These are phyloP conservation scores for Eimeria tenella DNA, from an alignment of 169 alveolate genomes.

Conservation along the genomic window DNA sequence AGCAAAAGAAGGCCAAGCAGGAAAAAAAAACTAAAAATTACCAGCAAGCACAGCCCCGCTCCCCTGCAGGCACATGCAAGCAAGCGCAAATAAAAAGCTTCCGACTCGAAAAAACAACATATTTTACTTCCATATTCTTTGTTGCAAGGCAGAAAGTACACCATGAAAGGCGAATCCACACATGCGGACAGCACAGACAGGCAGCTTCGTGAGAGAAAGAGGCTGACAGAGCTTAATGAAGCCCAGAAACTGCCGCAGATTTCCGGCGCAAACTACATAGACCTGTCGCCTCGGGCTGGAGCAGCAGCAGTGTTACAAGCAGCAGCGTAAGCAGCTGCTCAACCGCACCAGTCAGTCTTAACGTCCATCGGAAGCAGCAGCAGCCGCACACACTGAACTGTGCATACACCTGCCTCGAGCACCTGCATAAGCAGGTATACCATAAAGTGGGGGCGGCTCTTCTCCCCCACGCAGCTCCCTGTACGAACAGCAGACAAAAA, in stretches of 20 bases:
- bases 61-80: constrained; percentile 13
- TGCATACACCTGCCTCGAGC: constrained; percentile 74
- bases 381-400: constrained; percentile 49
- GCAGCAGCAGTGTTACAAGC: not conserved
- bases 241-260: no score
- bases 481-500: constrained; percentile 21
- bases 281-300: not conserved
- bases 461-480: constrained; percentile 89
- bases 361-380: constrained; percentile 47
- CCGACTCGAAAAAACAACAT: no score
- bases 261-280: no score
- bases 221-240: no score
- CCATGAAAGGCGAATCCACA: no score
- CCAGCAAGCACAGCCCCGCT: constrained; percentile 9
- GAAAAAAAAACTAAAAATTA: not conserved
- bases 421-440: constrained; percentile 81
- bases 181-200: no score
- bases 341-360: constrained; percentile 66
- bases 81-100: no score
- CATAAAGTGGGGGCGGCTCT: constrained; percentile 82
- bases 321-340: not conserved
- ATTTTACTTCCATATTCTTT: no score
- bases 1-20: constrained; percentile 44
- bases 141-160: no score
- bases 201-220: no score